phyloP scores from a whole-genome alignment of 805 yeast genomes.

The Brettanomyces bruxellensis region DNA sequence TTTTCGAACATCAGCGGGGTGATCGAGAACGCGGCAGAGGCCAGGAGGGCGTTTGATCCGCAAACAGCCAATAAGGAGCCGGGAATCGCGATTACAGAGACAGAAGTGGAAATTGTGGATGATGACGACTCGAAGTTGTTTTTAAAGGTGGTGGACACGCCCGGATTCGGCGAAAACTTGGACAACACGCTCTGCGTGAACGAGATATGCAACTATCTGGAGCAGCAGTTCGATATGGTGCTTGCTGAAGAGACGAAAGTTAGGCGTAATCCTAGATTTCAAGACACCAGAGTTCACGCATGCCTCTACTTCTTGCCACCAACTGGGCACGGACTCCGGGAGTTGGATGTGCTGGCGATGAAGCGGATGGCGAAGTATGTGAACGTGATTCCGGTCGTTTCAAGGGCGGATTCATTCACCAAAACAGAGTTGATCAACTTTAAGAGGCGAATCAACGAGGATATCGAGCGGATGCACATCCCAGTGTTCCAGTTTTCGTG shows the following conservation, averaged over 20 bases:
- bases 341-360: slow-evolving; percentile 65
- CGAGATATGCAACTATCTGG: slow-evolving; percentile 58
- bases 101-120: slow-evolving; percentile 50
- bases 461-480: slow-evolving; percentile 58
- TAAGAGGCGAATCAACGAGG: slow-evolving; percentile 50
- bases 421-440: slow-evolving; percentile 46
- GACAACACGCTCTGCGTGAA: slow-evolving; percentile 53
- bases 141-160: slow-evolving; percentile 48
- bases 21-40: slow-evolving; percentile 43
- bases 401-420: slow-evolving; percentile 67
- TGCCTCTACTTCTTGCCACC: slow-evolving; percentile 67
- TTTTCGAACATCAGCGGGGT: slow-evolving; percentile 53
- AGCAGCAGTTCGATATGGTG: slow-evolving; percentile 70
- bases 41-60: slow-evolving; percentile 56
- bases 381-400: slow-evolving; percentile 63
- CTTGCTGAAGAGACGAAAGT: slow-evolving; percentile 83
- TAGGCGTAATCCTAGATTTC: slow-evolving; percentile 74
- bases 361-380: slow-evolving; percentile 62
- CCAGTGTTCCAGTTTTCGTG: slow-evolving; percentile 68
- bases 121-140: slow-evolving; percentile 49
- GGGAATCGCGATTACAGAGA: slow-evolving; percentile 67
- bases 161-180: slow-evolving; percentile 55
- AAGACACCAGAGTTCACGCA: slow-evolving; percentile 69
- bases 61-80: slow-evolving; percentile 54
- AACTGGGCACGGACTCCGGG: slow-evolving; percentile 69